A percentile compares a stretch with the other conserved stretches of the same genome.
phyloP scores from a whole-genome alignment of 805 yeast genomes.

The Tetrapisispora pingtungensis region DNA sequence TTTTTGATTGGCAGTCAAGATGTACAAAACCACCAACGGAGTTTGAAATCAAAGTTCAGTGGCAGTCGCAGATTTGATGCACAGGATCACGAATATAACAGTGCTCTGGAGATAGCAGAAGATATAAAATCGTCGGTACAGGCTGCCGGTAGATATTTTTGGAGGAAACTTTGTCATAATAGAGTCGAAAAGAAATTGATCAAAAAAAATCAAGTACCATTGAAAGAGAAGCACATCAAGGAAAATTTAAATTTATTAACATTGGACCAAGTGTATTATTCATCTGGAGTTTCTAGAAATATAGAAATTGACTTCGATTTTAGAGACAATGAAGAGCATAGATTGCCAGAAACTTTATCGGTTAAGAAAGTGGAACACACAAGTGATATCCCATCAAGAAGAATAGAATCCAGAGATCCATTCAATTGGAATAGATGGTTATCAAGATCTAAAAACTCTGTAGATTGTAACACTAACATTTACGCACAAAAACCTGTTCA shows the following conservation, averaged over 20 bases:
- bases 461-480: background rate
- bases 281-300: no score
- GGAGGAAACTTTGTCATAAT: conserved; percentile 4
- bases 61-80: background rate
- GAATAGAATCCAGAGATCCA: conserved; percentile 17
- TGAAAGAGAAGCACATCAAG: no score
- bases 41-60: background rate
- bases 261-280: no score
- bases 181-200: background rate
- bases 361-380: no score
- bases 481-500: background rate
- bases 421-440: conserved; percentile 23
- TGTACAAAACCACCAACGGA: background rate
- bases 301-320: no score
- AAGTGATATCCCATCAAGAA: background rate
- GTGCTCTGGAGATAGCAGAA: conserved; percentile 1
- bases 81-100: background rate
- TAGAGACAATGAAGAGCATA: no score
- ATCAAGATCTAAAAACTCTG: conserved; percentile 1
- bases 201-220: background rate
- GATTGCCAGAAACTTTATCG: background rate
- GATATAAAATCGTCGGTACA: conserved; percentile 6
- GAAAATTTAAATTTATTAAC: no score
- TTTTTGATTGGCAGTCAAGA: conserved; percentile 2
- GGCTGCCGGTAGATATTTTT: conserved; percentile 9